Conservation (phyloP, 345 rosid genomes). For the Populus pruinosa region DNA sequence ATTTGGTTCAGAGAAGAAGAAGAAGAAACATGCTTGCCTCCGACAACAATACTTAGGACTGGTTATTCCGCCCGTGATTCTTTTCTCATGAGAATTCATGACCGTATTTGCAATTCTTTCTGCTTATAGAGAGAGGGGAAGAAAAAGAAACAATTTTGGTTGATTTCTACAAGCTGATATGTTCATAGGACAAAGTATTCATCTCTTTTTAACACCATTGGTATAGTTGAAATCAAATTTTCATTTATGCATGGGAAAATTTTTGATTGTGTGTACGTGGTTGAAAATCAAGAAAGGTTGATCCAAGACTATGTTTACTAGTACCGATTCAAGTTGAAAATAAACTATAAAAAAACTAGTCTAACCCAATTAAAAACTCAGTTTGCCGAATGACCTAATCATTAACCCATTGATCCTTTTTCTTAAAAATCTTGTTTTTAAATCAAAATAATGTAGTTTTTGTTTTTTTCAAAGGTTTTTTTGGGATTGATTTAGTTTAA, state of each 20-base stretch:
- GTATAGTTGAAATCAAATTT: not conserved
- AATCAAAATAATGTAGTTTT: no score
- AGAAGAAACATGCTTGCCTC: conserved; percentile 25
- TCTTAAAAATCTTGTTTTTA: no score
- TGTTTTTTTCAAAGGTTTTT: no score
- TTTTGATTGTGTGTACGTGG: no score
- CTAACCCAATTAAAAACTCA: no score
- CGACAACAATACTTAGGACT: conserved; percentile 22
- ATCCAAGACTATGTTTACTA: accelerated
- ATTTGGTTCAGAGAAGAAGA: conserved; percentile 50
- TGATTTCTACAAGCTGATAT: conserved; percentile 1
- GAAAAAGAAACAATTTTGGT: conserved; percentile 14
- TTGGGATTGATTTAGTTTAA: no score
- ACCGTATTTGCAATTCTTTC: not conserved
- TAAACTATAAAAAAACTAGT: no score
- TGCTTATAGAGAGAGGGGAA: not conserved
- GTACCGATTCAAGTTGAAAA: no score
- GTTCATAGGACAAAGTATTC: not conserved
- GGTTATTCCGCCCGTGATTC: not conserved
- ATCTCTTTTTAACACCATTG: not conserved
- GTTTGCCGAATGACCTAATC: no score
- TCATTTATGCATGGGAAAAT: no score
- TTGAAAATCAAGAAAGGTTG: no score
- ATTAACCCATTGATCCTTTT: no score
- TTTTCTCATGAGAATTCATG: not conserved